Evolutionary conservation across 371 early-diverging fungal genomes (phyloP).

Genomic region (Blakeslea trispora): DNA sequence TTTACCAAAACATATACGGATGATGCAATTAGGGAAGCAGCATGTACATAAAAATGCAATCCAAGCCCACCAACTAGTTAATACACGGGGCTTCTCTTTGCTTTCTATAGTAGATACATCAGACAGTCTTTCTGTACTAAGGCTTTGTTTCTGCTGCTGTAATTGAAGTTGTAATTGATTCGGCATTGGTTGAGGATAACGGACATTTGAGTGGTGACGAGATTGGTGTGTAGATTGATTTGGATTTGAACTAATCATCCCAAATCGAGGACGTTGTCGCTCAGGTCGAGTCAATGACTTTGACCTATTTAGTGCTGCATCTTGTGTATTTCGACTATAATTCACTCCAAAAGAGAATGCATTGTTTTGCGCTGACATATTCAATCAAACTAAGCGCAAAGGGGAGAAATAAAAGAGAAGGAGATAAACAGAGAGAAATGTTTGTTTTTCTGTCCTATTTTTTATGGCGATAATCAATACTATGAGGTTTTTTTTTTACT

Average conservation of each 20-base stretch:
- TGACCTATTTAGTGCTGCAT: conserved; percentile 13
- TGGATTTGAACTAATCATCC: conserved; percentile 19
- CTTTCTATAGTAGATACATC: conserved; percentile 18
- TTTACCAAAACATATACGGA: conserved; percentile 49
- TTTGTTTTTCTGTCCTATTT: too few relatives aligned
- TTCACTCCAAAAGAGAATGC: too few relatives aligned
- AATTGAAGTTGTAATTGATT: conserved; percentile 10
- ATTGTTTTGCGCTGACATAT: too few relatives aligned
- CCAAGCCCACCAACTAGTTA: conserved; percentile 54
- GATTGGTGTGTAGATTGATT: neutral
- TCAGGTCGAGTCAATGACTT: conserved; percentile 51
- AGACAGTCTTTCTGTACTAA: conserved; percentile 14
- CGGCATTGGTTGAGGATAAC: conserved; percentile 5
- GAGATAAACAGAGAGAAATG: too few relatives aligned
- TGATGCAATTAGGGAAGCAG: conserved; percentile 50
- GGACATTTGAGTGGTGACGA: neutral
- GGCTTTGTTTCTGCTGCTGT: conserved; percentile 28
- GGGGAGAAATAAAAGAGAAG: too few relatives aligned
- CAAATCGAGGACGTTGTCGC: conserved; percentile 41
- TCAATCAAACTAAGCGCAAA: too few relatives aligned
- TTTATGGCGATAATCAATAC: too few relatives aligned
- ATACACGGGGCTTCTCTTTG: conserved; percentile 46
- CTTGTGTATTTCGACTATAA: neutral
- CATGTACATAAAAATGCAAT: conserved; percentile 54
- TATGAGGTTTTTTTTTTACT: too few relatives aligned